These are phyloP conservation scores for Paecilomyces sp. DNA, from an alignment of 2,329 filamentous ascomycete species.

Conservation along the genomic window DNA sequence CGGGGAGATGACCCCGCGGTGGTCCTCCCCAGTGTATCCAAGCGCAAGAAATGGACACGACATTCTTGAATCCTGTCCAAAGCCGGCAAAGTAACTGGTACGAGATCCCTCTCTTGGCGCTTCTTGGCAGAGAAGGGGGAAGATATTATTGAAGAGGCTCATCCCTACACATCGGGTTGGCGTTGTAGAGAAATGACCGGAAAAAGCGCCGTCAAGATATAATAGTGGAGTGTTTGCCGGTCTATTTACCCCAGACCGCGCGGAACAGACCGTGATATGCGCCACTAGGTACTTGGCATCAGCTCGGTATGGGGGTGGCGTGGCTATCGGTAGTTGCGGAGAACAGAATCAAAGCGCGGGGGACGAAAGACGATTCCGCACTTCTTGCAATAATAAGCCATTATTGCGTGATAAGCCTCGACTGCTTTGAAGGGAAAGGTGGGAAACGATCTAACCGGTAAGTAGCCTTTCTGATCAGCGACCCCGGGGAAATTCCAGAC, in stretches of 20 bases:
- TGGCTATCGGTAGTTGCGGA: neutral
- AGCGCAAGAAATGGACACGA: neutral
- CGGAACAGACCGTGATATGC: neutral
- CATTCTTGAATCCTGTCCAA: neutral
- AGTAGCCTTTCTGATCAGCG: neutral
- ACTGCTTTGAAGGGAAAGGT: neutral
- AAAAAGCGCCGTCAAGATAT: slow-evolving; percentile 26
- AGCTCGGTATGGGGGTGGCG: neutral
- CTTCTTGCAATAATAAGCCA: neutral
- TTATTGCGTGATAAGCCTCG: neutral
- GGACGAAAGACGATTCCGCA: neutral
- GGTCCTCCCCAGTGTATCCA: neutral
- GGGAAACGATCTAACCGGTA: neutral
- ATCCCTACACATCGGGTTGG: neutral
- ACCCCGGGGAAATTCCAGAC: neutral
- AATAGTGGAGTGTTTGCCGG: slow-evolving; percentile 18
- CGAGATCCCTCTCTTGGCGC: neutral
- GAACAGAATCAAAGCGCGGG: neutral
- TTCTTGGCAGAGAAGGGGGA: neutral
- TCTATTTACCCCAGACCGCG: neutral
- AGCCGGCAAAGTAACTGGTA: neutral
- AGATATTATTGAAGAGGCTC: neutral
- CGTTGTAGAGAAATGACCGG: neutral
- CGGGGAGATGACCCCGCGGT: neutral
- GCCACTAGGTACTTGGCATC: neutral